Evolutionary conservation across 2,329 filamentous ascomycete genomes (phyloP), one percentile per base, ranked within the genome.

Genomic region (Fusarium nygamai): DNA sequence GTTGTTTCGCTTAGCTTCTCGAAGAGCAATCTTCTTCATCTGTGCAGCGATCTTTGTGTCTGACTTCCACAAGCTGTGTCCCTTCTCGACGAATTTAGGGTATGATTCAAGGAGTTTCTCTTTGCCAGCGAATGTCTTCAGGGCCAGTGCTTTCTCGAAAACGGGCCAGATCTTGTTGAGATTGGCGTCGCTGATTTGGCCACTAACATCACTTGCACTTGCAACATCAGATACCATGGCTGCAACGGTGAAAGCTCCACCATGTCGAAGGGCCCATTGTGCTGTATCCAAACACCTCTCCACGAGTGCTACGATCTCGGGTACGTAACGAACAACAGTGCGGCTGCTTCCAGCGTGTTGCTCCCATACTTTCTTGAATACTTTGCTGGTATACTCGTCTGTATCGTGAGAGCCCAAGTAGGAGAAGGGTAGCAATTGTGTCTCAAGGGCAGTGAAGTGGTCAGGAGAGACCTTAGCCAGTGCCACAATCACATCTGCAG

Each of bases 71-170:
- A 94, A 84, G 13, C 82, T 82, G 73, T 87, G 88, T 1, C 89
- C 89, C 71, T 91, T 90, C 77, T 90, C 88, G 1, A 93, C 91
- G 77, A 98, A 96, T 66, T 91, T 89, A 8, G 94, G 92, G 81
- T 96, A 94, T 11, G 93, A 92, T 48, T 91, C 88, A 6, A 98
- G 86, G 38, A 99, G 89, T 75, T 91, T 91, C 83, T 98, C 95
- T 81, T 99, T 99, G 29, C 94, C 94, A 2, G 93, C 89, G 87
- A 98, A 99, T 2, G 95, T 98, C 86, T 98, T 98, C 19, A 97
- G 91, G 6, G 91, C 89, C 46, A 98, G 84, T 3, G 94, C 91
- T 78, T 93, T 94, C 73, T 98, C 94, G 54, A 98, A 87, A 4
- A 92, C 89, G 0, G 94, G 94, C 96, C 96, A 99, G 29, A 98